These are phyloP conservation scores for Stereum hirsutum DNA, from an alignment of 1,284 basidiomycete genomes.

Conservation along the genomic window DNA sequence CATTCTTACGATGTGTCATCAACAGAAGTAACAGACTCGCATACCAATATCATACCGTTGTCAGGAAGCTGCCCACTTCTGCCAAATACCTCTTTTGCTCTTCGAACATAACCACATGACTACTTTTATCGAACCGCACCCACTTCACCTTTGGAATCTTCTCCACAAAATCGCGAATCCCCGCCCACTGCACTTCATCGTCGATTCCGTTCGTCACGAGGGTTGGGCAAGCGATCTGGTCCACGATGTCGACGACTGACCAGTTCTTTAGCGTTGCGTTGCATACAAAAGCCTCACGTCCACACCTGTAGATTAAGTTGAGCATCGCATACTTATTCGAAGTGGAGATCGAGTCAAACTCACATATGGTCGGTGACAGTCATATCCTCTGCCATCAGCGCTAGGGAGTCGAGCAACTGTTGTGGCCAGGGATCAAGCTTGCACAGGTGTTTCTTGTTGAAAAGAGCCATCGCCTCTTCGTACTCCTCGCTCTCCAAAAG, in stretches of 20 bases:
- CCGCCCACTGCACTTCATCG: neutral
- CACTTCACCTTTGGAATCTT: neutral
- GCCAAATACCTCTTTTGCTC: neutral
- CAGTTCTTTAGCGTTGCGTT: too few species aligned
- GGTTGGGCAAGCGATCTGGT: too few species aligned
- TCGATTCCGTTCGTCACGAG: neutral
- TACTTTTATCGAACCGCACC: neutral
- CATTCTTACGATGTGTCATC: too few species aligned
- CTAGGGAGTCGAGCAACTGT: conserved; percentile 18
- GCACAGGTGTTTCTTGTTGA: conserved; percentile 36
- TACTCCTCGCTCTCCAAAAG: conserved; percentile 38
- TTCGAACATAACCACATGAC: neutral
- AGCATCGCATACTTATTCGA: too few species aligned
- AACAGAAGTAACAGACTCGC: too few species aligned
- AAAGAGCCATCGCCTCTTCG: conserved; percentile 30
- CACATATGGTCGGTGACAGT: too few species aligned
- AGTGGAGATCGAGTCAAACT: too few species aligned
- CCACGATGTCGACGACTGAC: too few species aligned
- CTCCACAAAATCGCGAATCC: neutral
- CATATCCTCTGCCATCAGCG: too few species aligned
- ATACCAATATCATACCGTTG: too few species aligned
- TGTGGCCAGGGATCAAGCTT: conserved; percentile 34
- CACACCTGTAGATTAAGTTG: too few species aligned
- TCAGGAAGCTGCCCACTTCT: neutral
- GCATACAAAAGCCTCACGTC: too few species aligned